Percentiles rank a stretch among this genome's conserved stretches.
Evolutionary conservation across 2,329 filamentous ascomycete species (phyloP).

Genomic region (Cercospora sp.): DNA sequence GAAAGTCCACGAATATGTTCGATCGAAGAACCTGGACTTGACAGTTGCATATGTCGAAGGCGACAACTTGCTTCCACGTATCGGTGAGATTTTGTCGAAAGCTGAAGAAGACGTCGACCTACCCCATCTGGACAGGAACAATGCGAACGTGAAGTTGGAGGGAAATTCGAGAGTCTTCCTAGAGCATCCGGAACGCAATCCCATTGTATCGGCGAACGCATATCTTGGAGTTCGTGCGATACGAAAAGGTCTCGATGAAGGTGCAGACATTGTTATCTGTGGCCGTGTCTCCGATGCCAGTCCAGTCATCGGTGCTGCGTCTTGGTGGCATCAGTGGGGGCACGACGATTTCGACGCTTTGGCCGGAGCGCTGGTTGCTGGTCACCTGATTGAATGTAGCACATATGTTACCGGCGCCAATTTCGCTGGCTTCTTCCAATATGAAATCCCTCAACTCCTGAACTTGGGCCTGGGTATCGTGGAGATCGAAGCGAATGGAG

Average conservation of each 20-base stretch:
- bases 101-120: constrained; percentile 20
- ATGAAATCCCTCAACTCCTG: constrained; percentile 38
- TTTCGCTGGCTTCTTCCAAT: constrained; percentile 44
- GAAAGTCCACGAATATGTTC: constrained; percentile 43
- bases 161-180: constrained; percentile 30
- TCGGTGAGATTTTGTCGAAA: constrained; percentile 24
- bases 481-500: constrained; percentile 38
- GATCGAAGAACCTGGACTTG: constrained; percentile 40
- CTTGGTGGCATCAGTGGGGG: constrained; percentile 47
- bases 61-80: constrained; percentile 36
- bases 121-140: constrained; percentile 30
- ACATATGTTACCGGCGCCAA: constrained; percentile 46
- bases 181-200: constrained; percentile 22
- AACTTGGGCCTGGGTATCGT: constrained; percentile 38
- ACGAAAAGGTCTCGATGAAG: constrained; percentile 41
- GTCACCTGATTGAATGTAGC: constrained; percentile 43
- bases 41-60: constrained; percentile 52
- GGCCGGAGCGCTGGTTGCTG: constrained; percentile 43
- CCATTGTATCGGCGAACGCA: constrained; percentile 36
- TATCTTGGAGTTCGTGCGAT: constrained; percentile 49
- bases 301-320: constrained; percentile 45
- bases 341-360: constrained; percentile 41
- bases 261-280: constrained; percentile 47
- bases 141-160: constrained; percentile 27
- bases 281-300: constrained; percentile 46